Evolutionary conservation across 371 early-diverging fungal species (phyloP).

Genomic region (Edhazardia aedis): DNA sequence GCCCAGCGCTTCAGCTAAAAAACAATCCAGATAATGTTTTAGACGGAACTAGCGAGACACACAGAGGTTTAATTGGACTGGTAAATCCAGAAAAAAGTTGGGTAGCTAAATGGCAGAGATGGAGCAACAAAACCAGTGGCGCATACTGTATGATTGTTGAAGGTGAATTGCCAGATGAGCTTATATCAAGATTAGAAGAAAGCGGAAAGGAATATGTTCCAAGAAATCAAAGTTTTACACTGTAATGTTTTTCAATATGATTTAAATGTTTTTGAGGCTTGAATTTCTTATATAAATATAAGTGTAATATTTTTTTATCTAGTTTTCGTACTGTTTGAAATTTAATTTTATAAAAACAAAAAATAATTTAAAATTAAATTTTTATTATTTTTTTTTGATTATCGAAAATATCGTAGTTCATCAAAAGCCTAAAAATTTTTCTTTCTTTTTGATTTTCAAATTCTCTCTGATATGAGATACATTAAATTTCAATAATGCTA

Average conservation of each 20-base stretch:
- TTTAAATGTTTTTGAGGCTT: too few relatives aligned
- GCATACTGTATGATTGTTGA: slow-evolving; percentile 44
- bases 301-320: too few relatives aligned
- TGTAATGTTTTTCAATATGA: background rate
- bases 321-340: too few relatives aligned
- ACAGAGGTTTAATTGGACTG: slow-evolving; percentile 34
- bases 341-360: too few relatives aligned
- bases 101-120: slow-evolving; percentile 47
- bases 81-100: slow-evolving; percentile 30
- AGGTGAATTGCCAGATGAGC: slow-evolving; percentile 38
- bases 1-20: slow-evolving; percentile 23
- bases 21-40: slow-evolving; percentile 21
- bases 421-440: too few relatives aligned
- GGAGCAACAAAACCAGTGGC: slow-evolving; percentile 27
- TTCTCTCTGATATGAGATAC: too few relatives aligned
- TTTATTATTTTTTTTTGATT: too few relatives aligned
- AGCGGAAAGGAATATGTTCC: slow-evolving; percentile 31
- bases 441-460: too few relatives aligned
- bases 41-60: slow-evolving; percentile 23
- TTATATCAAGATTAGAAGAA: slow-evolving; percentile 34
- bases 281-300: too few relatives aligned
- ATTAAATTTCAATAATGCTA: too few relatives aligned
- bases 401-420: too few relatives aligned
- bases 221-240: slow-evolving; percentile 35
- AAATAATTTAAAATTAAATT: too few relatives aligned